These are phyloP conservation scores for Penicillium argentinense DNA, from an alignment of 495 filamentous ascomycete species.

Conservation along the genomic window DNA sequence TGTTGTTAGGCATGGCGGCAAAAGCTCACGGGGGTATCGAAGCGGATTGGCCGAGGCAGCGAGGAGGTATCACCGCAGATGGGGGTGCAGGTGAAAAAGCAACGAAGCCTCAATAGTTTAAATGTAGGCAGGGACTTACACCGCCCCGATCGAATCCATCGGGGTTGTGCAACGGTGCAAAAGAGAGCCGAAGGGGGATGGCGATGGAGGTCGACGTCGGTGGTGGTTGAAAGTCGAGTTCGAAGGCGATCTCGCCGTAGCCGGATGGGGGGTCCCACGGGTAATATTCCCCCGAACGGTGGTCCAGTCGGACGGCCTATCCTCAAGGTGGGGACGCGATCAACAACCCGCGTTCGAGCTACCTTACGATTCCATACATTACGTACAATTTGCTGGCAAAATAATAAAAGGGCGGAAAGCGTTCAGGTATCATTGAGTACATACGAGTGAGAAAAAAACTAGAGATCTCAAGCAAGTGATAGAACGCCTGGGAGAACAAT, in stretches of 20 bases:
- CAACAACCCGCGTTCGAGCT: too few relatives aligned
- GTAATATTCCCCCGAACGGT: constrained; percentile 26
- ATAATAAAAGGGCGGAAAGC: too few relatives aligned
- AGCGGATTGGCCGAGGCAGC: constrained; percentile 32
- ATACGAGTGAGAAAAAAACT: too few relatives aligned
- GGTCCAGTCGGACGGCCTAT: background rate
- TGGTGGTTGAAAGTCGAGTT: constrained; percentile 2
- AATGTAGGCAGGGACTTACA: constrained; percentile 16
- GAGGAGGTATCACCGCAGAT: constrained; percentile 28
- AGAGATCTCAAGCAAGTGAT: background rate
- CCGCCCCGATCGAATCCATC: constrained; percentile 17
- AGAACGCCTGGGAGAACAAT: constrained; percentile 2
- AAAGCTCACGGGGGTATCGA: constrained; percentile 24
- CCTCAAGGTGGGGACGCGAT: constrained; percentile 1
- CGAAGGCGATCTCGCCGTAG: constrained; percentile 11
- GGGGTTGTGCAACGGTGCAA: constrained; percentile 1
- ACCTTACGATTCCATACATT: too few relatives aligned
- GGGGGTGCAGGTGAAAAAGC: constrained; percentile 31
- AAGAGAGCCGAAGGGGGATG: background rate
- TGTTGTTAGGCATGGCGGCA: constrained; percentile 43
- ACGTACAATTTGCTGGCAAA: constrained; percentile 1
- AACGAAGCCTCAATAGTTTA: constrained; percentile 19
- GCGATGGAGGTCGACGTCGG: background rate
- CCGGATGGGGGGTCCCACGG: constrained; percentile 6
- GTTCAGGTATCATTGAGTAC: constrained; percentile 28